Evolutionary conservation across 257 asterid genomes (phyloP).

Genomic region (Plantago major): DNA sequence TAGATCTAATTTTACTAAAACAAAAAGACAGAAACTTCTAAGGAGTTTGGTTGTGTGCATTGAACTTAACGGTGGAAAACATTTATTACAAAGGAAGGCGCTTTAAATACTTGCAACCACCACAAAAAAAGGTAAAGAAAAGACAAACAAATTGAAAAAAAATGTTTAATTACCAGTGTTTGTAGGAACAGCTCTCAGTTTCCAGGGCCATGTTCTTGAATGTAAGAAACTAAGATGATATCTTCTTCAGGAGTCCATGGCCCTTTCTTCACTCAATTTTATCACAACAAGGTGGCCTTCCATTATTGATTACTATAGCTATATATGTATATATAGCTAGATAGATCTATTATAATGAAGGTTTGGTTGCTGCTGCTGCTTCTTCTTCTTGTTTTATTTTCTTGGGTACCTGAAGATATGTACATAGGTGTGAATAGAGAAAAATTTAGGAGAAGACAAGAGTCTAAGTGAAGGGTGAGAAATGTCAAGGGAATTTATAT

Average conservation of each 20-base stretch:
- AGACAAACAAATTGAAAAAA: no score
- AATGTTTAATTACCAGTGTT: constrained; percentile 50
- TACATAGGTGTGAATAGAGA: background rate
- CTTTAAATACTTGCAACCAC: constrained; percentile 42
- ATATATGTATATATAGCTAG: background rate
- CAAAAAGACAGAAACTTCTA: no score
- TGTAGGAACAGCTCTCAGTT: constrained; percentile 72
- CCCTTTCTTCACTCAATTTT: constrained; percentile 59
- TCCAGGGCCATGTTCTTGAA: constrained; percentile 71
- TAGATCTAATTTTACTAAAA: no score
- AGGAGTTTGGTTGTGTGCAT: constrained; percentile 22
- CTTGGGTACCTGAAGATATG: background rate
- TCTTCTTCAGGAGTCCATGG: constrained; percentile 89
- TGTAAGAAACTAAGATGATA: constrained; percentile 60
- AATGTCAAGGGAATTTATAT: constrained; percentile 38
- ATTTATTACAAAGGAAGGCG: constrained; percentile 26
- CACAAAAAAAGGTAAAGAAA: background rate
- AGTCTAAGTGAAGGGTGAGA: constrained; percentile 29
- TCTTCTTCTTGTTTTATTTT: background rate
- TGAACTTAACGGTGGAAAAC: constrained; percentile 28
- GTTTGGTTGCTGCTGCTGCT: background rate
- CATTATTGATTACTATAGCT: constrained; percentile 23
- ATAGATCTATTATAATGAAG: background rate
- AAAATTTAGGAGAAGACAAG: constrained; percentile 26
- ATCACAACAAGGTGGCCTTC: constrained; percentile 69